Evolutionary conservation across 257 asterid species (phyloP), one percentile per base, ranked within the genome.

Genomic region (Solanum phureja): DNA sequence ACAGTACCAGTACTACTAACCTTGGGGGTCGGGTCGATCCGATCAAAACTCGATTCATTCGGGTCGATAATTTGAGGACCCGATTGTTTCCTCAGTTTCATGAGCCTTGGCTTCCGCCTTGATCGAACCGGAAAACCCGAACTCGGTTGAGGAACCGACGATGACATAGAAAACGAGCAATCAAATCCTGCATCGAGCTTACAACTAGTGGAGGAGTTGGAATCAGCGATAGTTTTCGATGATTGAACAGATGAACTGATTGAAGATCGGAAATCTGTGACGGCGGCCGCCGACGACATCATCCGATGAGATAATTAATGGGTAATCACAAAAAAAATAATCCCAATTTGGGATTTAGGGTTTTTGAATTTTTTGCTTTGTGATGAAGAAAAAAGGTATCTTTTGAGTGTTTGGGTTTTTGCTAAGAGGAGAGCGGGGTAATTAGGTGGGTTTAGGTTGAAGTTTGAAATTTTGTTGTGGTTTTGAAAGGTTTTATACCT

Each of bases 21-120:
- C 83, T 66, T 69, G 2, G 87, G 34, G 8, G 9, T 66, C 56
- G 72, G 23, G 24, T 64, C 37, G 71, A 71, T 40, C 82, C 37
- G 69, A 79, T 88, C 52, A 89, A 88, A 73, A 91, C 90, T 88
- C 87, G 42, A 88, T 84, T 90, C 27, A 62, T 82, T 58, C 69
- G 84, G 91, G 19, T 81, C 92, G 66, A 92, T 72, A 34, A 77
- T 89, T 56, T 73, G 88, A 87, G 87, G 58, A 87, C 84, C 89
- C 83, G 38, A 52, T 64, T 93, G 91, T 79, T 90, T 90, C 91
- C 98, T 91, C 86, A 87, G 27, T 91, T 92, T 95, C 87, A 56
- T 69, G 2, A 92, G 86, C 91, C 98, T 93, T 35, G 96, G 98
- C 89, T 90, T 91, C 81, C 94, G 91, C 82, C 91, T 86, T 33